Conservation (phyloP, 1,284 basidiomycete genomes). For the Cutaneotrichosporon dermatis region DNA sequence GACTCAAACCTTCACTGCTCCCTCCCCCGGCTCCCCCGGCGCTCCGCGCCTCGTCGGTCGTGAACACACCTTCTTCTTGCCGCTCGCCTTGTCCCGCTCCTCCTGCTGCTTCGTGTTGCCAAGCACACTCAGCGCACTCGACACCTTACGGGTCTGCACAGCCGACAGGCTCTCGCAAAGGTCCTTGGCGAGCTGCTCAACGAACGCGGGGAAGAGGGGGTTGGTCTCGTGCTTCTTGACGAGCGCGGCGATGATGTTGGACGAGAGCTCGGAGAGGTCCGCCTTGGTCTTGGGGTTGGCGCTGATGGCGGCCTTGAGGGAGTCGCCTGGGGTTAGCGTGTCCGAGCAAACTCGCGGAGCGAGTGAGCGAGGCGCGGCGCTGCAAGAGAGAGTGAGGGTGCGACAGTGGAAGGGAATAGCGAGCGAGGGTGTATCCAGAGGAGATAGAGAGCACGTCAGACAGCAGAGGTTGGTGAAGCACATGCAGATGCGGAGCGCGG, state of each 20-base stretch:
- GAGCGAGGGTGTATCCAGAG: too few relatives aligned
- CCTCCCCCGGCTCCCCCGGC: too few relatives aligned
- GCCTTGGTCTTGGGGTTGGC: constrained; percentile 76
- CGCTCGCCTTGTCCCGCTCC: constrained; percentile 72
- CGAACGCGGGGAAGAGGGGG: constrained; percentile 72
- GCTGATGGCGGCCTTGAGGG: constrained; percentile 63
- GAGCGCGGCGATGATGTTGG: constrained; percentile 65
- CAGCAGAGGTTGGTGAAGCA: too few relatives aligned
- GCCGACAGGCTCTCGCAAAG: constrained; percentile 74
- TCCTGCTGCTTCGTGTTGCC: constrained; percentile 93
- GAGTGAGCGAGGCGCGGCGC: too few relatives aligned
- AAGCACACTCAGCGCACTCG: constrained; percentile 71
- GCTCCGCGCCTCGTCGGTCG: background rate
- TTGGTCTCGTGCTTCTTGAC: constrained; percentile 71
- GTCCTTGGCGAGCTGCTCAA: constrained; percentile 72
- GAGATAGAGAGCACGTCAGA: too few relatives aligned
- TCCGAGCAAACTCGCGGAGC: too few relatives aligned
- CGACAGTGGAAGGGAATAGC: too few relatives aligned
- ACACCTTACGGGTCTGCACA: constrained; percentile 81
- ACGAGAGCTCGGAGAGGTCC: constrained; percentile 70
- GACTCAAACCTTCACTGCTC: too few relatives aligned
- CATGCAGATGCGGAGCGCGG: too few relatives aligned
- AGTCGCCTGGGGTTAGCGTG: constrained; percentile 13
- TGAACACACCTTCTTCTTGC: constrained; percentile 72
- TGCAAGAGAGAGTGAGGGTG: too few relatives aligned